Percentiles rank a stretch among this genome's conserved stretches.
phyloP scores from a whole-genome alignment of 2,329 filamentous ascomycete species.

The Microsporum ferrugineum region DNA sequence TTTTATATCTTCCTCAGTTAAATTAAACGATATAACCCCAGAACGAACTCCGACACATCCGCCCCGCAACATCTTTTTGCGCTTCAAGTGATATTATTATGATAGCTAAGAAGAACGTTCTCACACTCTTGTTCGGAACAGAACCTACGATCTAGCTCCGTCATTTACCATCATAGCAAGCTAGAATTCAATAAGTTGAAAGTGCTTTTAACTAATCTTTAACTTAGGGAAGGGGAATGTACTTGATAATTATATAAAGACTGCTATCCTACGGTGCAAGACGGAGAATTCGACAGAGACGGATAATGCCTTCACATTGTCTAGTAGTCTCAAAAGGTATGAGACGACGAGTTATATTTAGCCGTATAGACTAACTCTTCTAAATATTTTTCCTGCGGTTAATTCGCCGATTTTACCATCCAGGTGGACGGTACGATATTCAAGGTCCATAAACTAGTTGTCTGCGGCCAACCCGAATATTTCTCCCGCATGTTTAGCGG shows the following conservation, averaged over 20 bases:
- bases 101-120: too few species aligned
- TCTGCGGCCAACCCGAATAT: background rate
- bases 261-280: background rate
- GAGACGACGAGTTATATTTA: background rate
- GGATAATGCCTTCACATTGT: background rate
- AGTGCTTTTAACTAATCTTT: background rate
- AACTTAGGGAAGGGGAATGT: background rate
- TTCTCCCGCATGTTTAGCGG: background rate
- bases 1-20: too few species aligned
- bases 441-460: background rate
- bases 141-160: background rate
- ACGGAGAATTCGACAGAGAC: background rate
- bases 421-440: background rate
- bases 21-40: too few species aligned
- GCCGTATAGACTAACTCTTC: background rate
- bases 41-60: too few species aligned
- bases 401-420: background rate
- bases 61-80: too few species aligned
- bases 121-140: too few species aligned
- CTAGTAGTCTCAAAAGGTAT: background rate
- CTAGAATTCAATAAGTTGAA: background rate
- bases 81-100: too few species aligned
- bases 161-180: background rate
- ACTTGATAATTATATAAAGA: background rate
- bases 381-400: background rate